These are phyloP conservation scores for Priceomyces carsonii DNA, from an alignment of 805 yeast genomes.

Conservation along the genomic window DNA sequence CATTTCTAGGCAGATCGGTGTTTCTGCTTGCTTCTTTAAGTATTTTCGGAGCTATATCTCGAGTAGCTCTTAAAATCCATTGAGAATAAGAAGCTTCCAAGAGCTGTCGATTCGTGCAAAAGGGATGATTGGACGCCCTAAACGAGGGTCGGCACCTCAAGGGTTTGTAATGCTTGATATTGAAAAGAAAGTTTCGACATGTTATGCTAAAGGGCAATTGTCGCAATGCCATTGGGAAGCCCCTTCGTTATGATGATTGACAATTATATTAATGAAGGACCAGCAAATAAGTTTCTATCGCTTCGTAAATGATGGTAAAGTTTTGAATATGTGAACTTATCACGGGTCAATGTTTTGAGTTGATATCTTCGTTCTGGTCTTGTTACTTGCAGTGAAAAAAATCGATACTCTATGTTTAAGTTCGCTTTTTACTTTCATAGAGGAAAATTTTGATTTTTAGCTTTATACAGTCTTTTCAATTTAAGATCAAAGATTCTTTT, in stretches of 20 bases:
- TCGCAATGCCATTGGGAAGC: constrained; percentile 14
- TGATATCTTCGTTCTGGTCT: no score
- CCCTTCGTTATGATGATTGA: background rate
- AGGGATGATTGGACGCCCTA: constrained; percentile 16
- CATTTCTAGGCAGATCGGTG: constrained; percentile 1
- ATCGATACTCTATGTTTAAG: no score
- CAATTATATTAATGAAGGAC: no score
- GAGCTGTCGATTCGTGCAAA: constrained; percentile 19
- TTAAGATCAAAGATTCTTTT: no score
- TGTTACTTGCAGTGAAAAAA: no score
- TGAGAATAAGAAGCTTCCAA: constrained; percentile 16
- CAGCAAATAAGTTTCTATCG: no score
- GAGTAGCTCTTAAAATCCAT: constrained; percentile 15
- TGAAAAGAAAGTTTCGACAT: constrained; percentile 15
- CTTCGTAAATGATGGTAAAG: no score
- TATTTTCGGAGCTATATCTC: constrained; percentile 12
- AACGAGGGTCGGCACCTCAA: constrained; percentile 11
- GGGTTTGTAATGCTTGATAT: constrained; percentile 11
- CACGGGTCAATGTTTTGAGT: no score
- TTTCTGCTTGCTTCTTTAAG: constrained; percentile 5
- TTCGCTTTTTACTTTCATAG: no score
- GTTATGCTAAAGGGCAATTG: constrained; percentile 18
- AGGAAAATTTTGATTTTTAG: no score
- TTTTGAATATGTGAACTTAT: no score
- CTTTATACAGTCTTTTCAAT: no score